Evolutionary conservation across 164 flowering plant genomes (phyloP).

Genomic region (Magnolia changhungtana): DNA sequence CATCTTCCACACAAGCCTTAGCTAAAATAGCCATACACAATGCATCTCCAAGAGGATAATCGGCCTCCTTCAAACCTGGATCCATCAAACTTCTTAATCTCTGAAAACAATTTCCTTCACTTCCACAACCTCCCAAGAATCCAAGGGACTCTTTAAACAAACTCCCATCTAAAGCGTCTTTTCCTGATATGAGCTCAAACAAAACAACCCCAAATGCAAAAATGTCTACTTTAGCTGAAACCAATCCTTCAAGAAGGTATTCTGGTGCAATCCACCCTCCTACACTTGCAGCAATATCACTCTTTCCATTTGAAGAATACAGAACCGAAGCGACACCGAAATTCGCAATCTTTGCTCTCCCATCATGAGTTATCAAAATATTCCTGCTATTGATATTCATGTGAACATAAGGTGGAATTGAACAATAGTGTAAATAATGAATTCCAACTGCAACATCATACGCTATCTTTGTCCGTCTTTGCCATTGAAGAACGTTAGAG

Average conservation of each 20-base stretch:
- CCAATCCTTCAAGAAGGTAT: constrained; percentile 26
- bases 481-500: constrained; percentile 35
- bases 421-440: constrained; percentile 54
- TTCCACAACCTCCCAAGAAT: constrained; percentile 27
- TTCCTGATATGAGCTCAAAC: constrained; percentile 57
- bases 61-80: constrained; percentile 31
- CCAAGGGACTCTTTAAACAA: constrained; percentile 30
- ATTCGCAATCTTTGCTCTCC: constrained; percentile 54
- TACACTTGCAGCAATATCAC: constrained; percentile 12
- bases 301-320: constrained; percentile 22
- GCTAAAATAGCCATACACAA: constrained; percentile 43
- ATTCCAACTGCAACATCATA: constrained; percentile 56
- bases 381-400: constrained; percentile 38
- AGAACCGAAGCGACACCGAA: constrained; percentile 22
- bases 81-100: constrained; percentile 49
- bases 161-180: constrained; percentile 29
- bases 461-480: constrained; percentile 42
- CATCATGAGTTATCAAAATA: constrained; percentile 41
- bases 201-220: constrained; percentile 59
- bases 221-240: constrained; percentile 47
- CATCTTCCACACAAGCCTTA: constrained; percentile 49
- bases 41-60: constrained; percentile 42
- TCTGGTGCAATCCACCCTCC: constrained; percentile 51
- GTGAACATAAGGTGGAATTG: constrained; percentile 50
- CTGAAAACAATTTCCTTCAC: constrained; percentile 36